Percentiles rank a stretch among this genome's conserved stretches.
Conservation (phyloP, 345 rosid species). For the Citrus sinensis region DVS_A1.0 CM039166.1:23536001-23536500, state of each 20-base stretch:
- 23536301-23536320: slow-evolving; percentile 51
- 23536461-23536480: slow-evolving; percentile 55
- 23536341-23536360: slow-evolving; percentile 51
- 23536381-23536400: slow-evolving; percentile 33
- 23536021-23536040: slow-evolving; percentile 66
- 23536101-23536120: too few species aligned
- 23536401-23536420: neutral
- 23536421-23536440: slow-evolving; percentile 43
- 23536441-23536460: slow-evolving; percentile 58
- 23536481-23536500: slow-evolving; percentile 87
- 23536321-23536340: slow-evolving; percentile 37
- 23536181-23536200: slow-evolving; percentile 76
- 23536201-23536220: slow-evolving; percentile 73
- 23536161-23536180: slow-evolving; percentile 35
- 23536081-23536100: slow-evolving; percentile 43
- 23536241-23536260: slow-evolving; percentile 30
- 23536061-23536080: slow-evolving; percentile 79
- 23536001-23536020: slow-evolving; percentile 85
- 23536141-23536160: neutral
- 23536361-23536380: slow-evolving; percentile 72
- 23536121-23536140: too few species aligned
- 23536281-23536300: slow-evolving; percentile 63
- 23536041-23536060: slow-evolving; percentile 59
- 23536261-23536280: slow-evolving; percentile 46
- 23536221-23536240: slow-evolving; percentile 36